Conservation (phyloP, 495 filamentous ascomycete species). For the Rhypophila decipiens region DNA sequence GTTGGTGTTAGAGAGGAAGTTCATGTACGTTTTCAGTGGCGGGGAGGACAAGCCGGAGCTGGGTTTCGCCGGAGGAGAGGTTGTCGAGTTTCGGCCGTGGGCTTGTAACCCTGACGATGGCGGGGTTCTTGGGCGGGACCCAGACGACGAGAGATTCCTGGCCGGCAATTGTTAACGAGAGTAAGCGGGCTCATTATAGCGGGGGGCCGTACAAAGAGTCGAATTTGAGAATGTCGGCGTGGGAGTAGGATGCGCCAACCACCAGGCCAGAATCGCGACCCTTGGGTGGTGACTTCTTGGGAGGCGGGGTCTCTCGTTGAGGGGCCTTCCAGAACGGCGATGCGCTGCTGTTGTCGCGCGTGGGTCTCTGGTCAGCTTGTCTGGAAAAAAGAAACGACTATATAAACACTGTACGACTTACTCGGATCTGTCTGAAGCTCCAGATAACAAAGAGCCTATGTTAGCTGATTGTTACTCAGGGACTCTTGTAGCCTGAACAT, state of each 20-base stretch:
- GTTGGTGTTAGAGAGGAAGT: slow-evolving; percentile 66
- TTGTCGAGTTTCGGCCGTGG: slow-evolving; percentile 30
- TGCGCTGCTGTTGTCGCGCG: slow-evolving; percentile 62
- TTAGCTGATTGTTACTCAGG: neutral
- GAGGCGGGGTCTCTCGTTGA: slow-evolving; percentile 42
- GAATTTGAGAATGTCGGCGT: slow-evolving; percentile 86
- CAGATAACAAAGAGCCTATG: slow-evolving; percentile 2
- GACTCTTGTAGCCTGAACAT: slow-evolving; percentile 22
- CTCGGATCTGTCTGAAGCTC: slow-evolving; percentile 52
- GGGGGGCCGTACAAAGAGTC: slow-evolving; percentile 55
- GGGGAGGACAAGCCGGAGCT: slow-evolving; percentile 51
- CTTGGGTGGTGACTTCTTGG: slow-evolving; percentile 44
- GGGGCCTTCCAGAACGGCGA: slow-evolving; percentile 87
- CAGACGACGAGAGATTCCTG: slow-evolving; percentile 38
- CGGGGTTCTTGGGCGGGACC: slow-evolving; percentile 44
- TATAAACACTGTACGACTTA: slow-evolving; percentile 30
- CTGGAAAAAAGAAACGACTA: neutral
- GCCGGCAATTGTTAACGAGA: slow-evolving; percentile 11
- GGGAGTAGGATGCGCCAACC: slow-evolving; percentile 94
- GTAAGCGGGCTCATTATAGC: neutral
- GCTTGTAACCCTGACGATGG: slow-evolving; percentile 27
- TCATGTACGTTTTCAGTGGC: slow-evolving; percentile 64
- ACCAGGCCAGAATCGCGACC: slow-evolving; percentile 66
- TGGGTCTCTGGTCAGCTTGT: slow-evolving; percentile 5
- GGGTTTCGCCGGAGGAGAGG: slow-evolving; percentile 51